phyloP scores from a whole-genome alignment of 1,139 yeast species.

The Magnusiomyces paraingens region DNA sequence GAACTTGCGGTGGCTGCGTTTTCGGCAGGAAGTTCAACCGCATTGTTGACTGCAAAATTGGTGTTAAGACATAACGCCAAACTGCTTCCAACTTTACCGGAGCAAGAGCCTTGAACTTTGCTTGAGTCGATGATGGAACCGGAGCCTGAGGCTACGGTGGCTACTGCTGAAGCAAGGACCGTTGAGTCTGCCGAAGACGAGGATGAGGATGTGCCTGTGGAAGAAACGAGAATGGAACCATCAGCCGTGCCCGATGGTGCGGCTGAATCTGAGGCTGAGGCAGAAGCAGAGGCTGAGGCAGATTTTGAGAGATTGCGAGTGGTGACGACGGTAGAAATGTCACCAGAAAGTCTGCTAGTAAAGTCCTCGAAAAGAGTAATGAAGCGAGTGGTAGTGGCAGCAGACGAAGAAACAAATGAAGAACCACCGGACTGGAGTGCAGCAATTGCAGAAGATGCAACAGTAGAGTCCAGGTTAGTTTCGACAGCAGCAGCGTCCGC shows the following conservation, averaged over 20 bases:
- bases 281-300: conserved; percentile 11
- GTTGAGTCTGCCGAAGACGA: conserved; percentile 4
- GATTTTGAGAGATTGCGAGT: neutral
- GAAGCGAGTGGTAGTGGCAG: conserved; percentile 13
- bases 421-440: conserved; percentile 8
- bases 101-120: conserved; percentile 10
- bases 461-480: no score
- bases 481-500: conserved; percentile 9
- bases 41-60: conserved; percentile 9
- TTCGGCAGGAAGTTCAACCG: conserved; percentile 7
- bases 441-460: conserved; percentile 8
- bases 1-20: conserved; percentile 2
- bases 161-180: conserved; percentile 16
- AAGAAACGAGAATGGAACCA: no score
- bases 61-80: conserved; percentile 12
- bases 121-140: conserved; percentile 11
- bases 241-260: neutral
- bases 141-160: conserved; percentile 16
- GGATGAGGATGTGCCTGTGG: neutral
- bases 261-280: conserved; percentile 4
- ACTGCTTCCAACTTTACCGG: conserved; percentile 9
- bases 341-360: neutral
- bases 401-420: conserved; percentile 10
- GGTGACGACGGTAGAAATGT: neutral
- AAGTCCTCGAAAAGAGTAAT: neutral